Evolutionary conservation across 192 early-diverging fungal species (phyloP), one percentile per base, ranked within the genome.

Genomic region (Phycomyces blakesleeanus): DNA sequence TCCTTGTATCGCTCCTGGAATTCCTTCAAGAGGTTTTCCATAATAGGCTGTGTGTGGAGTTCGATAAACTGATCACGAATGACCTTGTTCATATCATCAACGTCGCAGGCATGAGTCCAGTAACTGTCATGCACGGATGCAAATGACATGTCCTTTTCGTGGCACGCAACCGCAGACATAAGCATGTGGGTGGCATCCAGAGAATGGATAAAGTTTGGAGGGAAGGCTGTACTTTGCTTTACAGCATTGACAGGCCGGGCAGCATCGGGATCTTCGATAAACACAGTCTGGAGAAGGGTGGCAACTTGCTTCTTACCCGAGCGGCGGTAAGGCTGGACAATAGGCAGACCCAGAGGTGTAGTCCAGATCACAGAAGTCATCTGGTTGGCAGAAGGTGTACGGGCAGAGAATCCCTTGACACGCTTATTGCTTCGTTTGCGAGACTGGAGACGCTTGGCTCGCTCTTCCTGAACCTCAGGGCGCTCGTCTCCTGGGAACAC

Each of bases 181-280:
- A 95, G 81, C 96, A 98, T 98, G 68, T 98, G 96, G 21, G 93
- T 87, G 0, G 96, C 96, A 74, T 98, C 96, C 24, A 98, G 80
- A 4, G 93, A 96, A 76, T 98, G 96, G 71, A 98, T 92, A 80
- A 93, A 98, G 81, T 98, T 98, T 25, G 96, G 96, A 40, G 96
- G 96, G 81, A 98, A 98, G 1, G 96, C 96, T 1, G 91, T 91
- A 42, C 89, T 87, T 72, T 98, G 96, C 80, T 97, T 98, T 57
- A 81, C 81, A 14, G 86, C 71, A 79, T 98, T 93, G 24, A 97
- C 93, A 18, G 94, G 91, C 26, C 90, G 77, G 16, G 81, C 76
- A 38, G 78, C 76, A 54, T 82, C 78, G 1, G 81, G 66, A 74
- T 98, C 93, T 24, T 66, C 67, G 42, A 98, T 80, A 11, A 75